Conservation (phyloP, 768 basidiomycete genomes). For the Psilocybe cyanescens region DNA sequence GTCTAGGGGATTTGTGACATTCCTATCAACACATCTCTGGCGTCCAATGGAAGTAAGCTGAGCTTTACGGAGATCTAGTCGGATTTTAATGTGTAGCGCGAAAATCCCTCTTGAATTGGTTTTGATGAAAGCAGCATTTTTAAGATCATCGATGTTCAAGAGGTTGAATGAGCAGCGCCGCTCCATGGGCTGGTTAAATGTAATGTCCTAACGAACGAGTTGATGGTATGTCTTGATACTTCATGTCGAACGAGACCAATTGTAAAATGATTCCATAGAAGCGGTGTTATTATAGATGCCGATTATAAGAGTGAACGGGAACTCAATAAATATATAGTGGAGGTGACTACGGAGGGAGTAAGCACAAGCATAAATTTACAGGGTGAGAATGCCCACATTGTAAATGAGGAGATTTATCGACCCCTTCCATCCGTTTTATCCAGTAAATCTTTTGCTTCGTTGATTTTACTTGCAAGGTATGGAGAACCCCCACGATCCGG, state of each 20-base stretch:
- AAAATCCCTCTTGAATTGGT: too few relatives aligned
- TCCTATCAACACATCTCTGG: too few relatives aligned
- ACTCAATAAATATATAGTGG: conserved; percentile 11
- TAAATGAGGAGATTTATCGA: conserved; percentile 24
- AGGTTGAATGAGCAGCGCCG: too few relatives aligned
- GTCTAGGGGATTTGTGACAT: too few relatives aligned
- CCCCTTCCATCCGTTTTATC: conserved; percentile 74
- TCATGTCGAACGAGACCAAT: not conserved
- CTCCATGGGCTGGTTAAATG: too few relatives aligned
- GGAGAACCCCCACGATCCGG: conserved; percentile 99
- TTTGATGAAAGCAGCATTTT: too few relatives aligned
- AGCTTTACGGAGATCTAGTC: too few relatives aligned
- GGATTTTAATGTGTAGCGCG: too few relatives aligned
- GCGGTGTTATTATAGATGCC: conserved; percentile 3
- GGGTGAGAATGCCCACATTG: conserved; percentile 8
- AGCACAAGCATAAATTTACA: not conserved
- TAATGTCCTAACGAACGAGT: too few relatives aligned
- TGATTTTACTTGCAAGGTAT: conserved; percentile 97
- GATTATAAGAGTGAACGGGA: conserved; percentile 6
- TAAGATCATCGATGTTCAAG: too few relatives aligned
- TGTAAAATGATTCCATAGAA: not conserved
- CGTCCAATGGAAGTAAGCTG: too few relatives aligned
- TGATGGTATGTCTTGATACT: too few relatives aligned
- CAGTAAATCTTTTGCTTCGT: conserved; percentile 94
- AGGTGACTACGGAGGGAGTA: not conserved